Percentiles rank a stretch among this genome's conserved stretches.
phyloP scores from a whole-genome alignment of 768 basidiomycete species.

The Amylocystis lapponica region DNA sequence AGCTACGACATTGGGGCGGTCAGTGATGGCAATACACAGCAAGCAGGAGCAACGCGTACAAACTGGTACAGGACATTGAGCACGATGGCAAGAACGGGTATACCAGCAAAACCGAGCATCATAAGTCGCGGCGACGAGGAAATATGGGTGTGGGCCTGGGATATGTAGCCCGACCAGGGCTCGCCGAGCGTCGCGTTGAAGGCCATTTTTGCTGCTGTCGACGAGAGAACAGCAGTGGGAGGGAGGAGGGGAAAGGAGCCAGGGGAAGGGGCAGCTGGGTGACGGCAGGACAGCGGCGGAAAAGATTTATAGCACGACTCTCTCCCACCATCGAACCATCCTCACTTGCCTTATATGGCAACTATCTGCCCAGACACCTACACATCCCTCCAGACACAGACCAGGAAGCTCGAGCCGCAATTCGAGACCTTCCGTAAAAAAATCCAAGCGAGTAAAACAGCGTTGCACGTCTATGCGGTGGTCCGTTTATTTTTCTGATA shows the following conservation, averaged over 20 bases:
- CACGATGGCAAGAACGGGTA: conserved; percentile 61
- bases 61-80: conserved; percentile 78
- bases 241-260: conserved; percentile 1
- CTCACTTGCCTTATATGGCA: conserved; percentile 11
- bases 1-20: conserved; percentile 40
- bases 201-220: conserved; percentile 15
- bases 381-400: not conserved
- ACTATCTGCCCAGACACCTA: not conserved
- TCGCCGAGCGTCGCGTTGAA: conserved; percentile 20
- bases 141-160: conserved; percentile 16
- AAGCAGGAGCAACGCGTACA: conserved; percentile 32
- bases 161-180: conserved; percentile 24
- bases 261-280: conserved; percentile 7
- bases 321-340: conserved; percentile 13
- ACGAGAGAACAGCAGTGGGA: not conserved
- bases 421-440: not conserved
- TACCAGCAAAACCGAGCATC: conserved; percentile 49
- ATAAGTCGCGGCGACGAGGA: conserved; percentile 18
- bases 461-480: too few relatives aligned
- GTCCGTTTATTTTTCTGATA: too few relatives aligned
- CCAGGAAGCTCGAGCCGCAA: too few relatives aligned
- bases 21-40: not conserved
- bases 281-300: conserved; percentile 1
- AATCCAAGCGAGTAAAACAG: not conserved
- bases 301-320: conserved; percentile 9